Evolutionary conservation across 2,329 filamentous ascomycete genomes (phyloP).

Genomic region (Neonectria faginata): DNA sequence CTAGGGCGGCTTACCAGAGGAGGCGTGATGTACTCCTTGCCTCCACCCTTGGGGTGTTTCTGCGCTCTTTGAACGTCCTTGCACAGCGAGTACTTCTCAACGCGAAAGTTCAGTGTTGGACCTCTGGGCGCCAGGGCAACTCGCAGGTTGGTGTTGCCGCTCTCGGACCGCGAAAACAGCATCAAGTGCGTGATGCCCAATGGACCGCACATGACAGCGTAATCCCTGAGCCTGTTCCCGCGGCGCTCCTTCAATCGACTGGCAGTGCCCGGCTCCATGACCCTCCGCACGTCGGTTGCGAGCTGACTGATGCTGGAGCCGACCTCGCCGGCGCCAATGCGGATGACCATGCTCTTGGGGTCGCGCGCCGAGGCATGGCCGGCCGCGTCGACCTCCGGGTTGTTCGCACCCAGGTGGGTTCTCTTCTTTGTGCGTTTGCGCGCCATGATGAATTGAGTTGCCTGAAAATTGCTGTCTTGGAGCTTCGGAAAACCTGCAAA

Average conservation of each 20-base stretch:
- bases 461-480: slow-evolving; percentile 26
- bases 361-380: slow-evolving; percentile 74
- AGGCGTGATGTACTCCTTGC: slow-evolving; percentile 86
- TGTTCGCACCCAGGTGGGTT: slow-evolving; percentile 79
- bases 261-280: slow-evolving; percentile 97
- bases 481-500: slow-evolving; percentile 29
- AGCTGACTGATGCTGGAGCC: slow-evolving; percentile 92
- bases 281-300: slow-evolving; percentile 87
- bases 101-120: slow-evolving; percentile 92
- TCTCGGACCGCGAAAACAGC: slow-evolving; percentile 89
- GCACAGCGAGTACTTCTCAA: slow-evolving; percentile 93
- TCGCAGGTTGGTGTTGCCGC: slow-evolving; percentile 92
- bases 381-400: slow-evolving; percentile 66
- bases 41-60: slow-evolving; percentile 83
- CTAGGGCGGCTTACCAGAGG: slow-evolving; percentile 71
- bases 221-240: slow-evolving; percentile 90
- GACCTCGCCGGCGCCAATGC: slow-evolving; percentile 93
- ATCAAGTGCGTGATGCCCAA: slow-evolving; percentile 93
- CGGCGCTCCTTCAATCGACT: slow-evolving; percentile 88
- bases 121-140: slow-evolving; percentile 89
- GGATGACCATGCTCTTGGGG: slow-evolving; percentile 98
- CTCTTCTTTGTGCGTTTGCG: slow-evolving; percentile 87
- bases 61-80: slow-evolving; percentile 89
- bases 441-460: slow-evolving; percentile 70
- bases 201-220: slow-evolving; percentile 94